phyloP scores from a whole-genome alignment of 1,284 basidiomycete species.

The Inonotus obliquus region DNA sequence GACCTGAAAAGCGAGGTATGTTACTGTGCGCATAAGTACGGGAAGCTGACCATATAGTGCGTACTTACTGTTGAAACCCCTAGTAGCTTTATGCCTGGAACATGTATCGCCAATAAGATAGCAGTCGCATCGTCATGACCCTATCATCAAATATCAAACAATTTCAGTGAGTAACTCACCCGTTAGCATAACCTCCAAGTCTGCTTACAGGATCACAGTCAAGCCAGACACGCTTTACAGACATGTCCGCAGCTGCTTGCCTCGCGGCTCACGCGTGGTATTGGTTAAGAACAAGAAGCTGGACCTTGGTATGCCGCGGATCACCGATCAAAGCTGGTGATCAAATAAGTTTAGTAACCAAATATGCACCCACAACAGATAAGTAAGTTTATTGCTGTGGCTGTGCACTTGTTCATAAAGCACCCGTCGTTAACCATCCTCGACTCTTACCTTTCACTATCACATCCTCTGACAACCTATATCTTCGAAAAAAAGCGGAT shows the following conservation, averaged over 20 bases:
- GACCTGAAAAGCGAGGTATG: conserved; percentile 34
- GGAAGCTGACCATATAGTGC: neutral
- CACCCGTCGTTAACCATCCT: neutral
- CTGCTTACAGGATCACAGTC: conserved; percentile 51
- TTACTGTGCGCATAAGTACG: too few species aligned
- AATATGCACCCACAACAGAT: conserved; percentile 11
- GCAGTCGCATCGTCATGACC: conserved; percentile 85
- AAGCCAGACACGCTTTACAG: conserved; percentile 39
- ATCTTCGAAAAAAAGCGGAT: neutral
- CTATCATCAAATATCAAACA: conserved; percentile 31
- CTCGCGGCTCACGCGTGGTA: neutral
- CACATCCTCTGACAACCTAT: neutral
- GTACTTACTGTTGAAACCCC: conserved; percentile 72
- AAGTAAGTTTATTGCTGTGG: neutral
- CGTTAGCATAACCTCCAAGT: neutral
- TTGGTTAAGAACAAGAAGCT: neutral
- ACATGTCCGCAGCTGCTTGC: conserved; percentile 2
- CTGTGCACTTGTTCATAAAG: neutral
- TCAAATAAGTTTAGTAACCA: neutral
- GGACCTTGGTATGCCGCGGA: neutral
- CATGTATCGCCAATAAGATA: conserved; percentile 68
- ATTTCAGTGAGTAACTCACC: neutral
- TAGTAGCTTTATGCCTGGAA: conserved; percentile 56
- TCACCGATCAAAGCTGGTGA: neutral
- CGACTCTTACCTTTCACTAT: neutral